phyloP scores from a whole-genome alignment of 1,284 basidiomycete genomes.

The Bjerkandera adusta region DNA sequence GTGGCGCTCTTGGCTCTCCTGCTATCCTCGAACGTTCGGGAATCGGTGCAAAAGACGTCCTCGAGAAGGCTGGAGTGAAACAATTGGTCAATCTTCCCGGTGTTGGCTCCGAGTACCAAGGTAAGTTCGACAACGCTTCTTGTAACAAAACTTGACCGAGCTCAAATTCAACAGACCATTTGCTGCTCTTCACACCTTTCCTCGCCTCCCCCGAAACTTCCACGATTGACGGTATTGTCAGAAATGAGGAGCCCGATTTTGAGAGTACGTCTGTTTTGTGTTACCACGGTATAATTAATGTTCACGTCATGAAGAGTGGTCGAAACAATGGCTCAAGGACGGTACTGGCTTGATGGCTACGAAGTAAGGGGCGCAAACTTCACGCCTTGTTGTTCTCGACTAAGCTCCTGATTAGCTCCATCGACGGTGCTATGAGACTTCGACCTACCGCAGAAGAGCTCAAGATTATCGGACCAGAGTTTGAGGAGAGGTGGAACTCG shows the following conservation, averaged over 20 bases:
- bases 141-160: too few species aligned
- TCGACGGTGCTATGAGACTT: slow-evolving; percentile 47
- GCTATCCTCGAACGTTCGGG: slow-evolving; percentile 47
- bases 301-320: slow-evolving; percentile 38
- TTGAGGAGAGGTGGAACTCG: slow-evolving; percentile 39
- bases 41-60: slow-evolving; percentile 29
- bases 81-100: slow-evolving; percentile 51
- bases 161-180: too few species aligned
- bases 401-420: too few species aligned
- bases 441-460: slow-evolving; percentile 45
- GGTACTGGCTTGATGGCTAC: slow-evolving; percentile 48
- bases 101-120: slow-evolving; percentile 54
- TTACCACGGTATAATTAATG: neutral
- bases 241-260: too few species aligned
- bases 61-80: slow-evolving; percentile 39
- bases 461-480: slow-evolving; percentile 41
- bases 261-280: slow-evolving; percentile 24
- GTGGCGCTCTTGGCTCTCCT: slow-evolving; percentile 55
- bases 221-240: slow-evolving; percentile 44
- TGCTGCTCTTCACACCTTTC: slow-evolving; percentile 34
- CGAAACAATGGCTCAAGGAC: slow-evolving; percentile 39
- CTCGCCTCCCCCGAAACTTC: slow-evolving; percentile 37
- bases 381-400: slow-evolving; percentile 35
- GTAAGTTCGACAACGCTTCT: too few species aligned
- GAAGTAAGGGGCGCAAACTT: slow-evolving; percentile 43